phyloP scores from a whole-genome alignment of 2,329 filamentous ascomycete species.

The Gliomastix tumulicola region DNA sequence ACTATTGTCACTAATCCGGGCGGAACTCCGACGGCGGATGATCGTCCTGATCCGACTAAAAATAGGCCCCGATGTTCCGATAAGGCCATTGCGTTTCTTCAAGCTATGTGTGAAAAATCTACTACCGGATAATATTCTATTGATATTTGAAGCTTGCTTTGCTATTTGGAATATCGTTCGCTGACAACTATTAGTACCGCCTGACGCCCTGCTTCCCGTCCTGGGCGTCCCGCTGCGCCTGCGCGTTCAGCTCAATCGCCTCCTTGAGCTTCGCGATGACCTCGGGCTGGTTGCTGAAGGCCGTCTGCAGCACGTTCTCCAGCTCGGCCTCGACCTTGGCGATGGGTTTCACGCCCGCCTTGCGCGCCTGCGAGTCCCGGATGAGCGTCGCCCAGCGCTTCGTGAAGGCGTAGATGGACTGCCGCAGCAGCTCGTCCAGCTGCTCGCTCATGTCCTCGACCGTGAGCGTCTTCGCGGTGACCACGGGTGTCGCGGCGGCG shows the following conservation, averaged over 20 bases:
- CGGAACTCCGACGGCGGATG: too few species aligned
- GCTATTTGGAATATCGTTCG: too few species aligned
- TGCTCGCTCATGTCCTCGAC: slow-evolving; percentile 58
- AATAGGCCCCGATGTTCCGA: too few species aligned
- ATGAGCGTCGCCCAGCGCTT: slow-evolving; percentile 49
- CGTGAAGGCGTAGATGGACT: slow-evolving; percentile 57
- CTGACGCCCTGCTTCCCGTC: slow-evolving; percentile 23
- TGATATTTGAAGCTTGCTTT: too few species aligned
- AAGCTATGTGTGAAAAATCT: too few species aligned
- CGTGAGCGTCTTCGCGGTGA: slow-evolving; percentile 30
- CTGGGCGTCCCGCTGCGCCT: slow-evolving; percentile 40
- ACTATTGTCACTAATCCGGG: too few species aligned
- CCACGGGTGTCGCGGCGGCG: slow-evolving; percentile 16
- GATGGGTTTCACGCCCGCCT: slow-evolving; percentile 40
- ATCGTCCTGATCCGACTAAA: too few species aligned
- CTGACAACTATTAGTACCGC: slow-evolving; percentile 19
- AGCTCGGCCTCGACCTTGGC: slow-evolving; percentile 49
- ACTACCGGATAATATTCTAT: too few species aligned
- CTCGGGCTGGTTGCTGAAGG: slow-evolving; percentile 53
- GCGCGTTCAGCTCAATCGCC: slow-evolving; percentile 49
- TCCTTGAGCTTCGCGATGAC: slow-evolving; percentile 54
- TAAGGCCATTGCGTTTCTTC: too few species aligned
- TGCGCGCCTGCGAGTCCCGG: slow-evolving; percentile 39
- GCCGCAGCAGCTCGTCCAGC: slow-evolving; percentile 54
- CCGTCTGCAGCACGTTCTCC: slow-evolving; percentile 46